These are phyloP conservation scores for Linaria vulgaris DNA, from an alignment of 257 asterid genomes.

Conservation along the genomic window DNA sequence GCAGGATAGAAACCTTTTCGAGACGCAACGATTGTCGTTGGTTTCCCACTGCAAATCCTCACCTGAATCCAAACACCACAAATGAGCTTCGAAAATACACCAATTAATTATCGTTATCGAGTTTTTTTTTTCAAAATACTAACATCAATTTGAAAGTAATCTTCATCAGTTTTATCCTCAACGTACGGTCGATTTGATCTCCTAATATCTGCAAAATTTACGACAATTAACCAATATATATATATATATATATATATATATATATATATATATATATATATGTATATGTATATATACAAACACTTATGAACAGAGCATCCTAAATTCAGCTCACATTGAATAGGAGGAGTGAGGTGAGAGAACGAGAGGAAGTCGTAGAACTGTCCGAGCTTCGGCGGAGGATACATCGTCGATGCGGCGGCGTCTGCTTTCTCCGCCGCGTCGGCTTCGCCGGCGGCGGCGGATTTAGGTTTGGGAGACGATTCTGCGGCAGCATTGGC, in stretches of 20 bases:
- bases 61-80: slow-evolving; percentile 42
- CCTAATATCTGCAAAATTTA: slow-evolving; percentile 69
- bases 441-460: slow-evolving; percentile 40
- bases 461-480: too few species aligned
- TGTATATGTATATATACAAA: too few species aligned
- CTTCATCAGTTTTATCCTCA: slow-evolving; percentile 77
- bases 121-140: slow-evolving; percentile 38
- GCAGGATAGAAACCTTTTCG: slow-evolving; percentile 72
- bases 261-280: too few species aligned
- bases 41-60: slow-evolving; percentile 76
- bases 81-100: slow-evolving; percentile 1
- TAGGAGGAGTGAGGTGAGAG: slow-evolving; percentile 77
- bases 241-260: too few species aligned
- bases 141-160: slow-evolving; percentile 85
- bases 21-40: slow-evolving; percentile 75
- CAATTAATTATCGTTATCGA: slow-evolving; percentile 1
- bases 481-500: slow-evolving; percentile 40
- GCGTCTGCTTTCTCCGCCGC: slow-evolving; percentile 42
- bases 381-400: slow-evolving; percentile 81
- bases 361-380: slow-evolving; percentile 84
- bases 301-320: too few species aligned
- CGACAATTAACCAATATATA: too few species aligned
- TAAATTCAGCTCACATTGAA: slow-evolving; percentile 74
- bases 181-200: slow-evolving; percentile 71
- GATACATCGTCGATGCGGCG: slow-evolving; percentile 57